A percentile compares a stretch with the other conserved stretches of the same genome.
phyloP scores from a whole-genome alignment of 2,329 filamentous ascomycete genomes.

The Exophiala calicioides region DNA sequence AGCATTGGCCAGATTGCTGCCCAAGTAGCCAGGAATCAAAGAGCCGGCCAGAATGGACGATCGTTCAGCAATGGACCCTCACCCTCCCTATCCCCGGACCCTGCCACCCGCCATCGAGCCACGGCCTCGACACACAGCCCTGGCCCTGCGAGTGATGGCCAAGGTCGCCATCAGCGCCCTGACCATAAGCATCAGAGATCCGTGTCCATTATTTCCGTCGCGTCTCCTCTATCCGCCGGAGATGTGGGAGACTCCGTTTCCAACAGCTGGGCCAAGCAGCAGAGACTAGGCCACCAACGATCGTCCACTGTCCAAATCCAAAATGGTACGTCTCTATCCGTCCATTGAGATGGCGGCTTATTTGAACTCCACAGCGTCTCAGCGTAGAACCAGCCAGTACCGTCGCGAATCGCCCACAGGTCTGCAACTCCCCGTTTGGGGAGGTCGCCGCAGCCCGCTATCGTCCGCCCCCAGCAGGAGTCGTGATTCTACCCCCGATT shows the following conservation, averaged over 20 bases:
- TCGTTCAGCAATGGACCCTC: constrained; percentile 13
- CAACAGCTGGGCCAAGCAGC: constrained; percentile 19
- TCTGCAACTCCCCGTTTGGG: constrained; percentile 13
- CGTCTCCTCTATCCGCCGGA: constrained; percentile 34
- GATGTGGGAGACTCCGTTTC: constrained; percentile 8
- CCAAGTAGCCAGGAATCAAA: constrained; percentile 9
- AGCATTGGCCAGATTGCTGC: constrained; percentile 29
- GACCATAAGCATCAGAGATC: constrained; percentile 71
- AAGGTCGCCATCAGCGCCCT: constrained; percentile 31
- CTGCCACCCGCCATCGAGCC: constrained; percentile 37
- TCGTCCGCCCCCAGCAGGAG: constrained; percentile 40
- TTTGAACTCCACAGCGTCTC: constrained; percentile 5
- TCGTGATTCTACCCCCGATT: constrained; percentile 47
- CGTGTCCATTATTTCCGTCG: constrained; percentile 79
- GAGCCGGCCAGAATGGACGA: constrained; percentile 18
- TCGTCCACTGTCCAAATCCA: constrained; percentile 26
- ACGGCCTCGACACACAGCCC: constrained; percentile 45
- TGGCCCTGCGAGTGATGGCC: constrained; percentile 31
- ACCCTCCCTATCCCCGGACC: no score
- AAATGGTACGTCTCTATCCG: constrained; percentile 19
- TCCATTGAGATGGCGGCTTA: not conserved
- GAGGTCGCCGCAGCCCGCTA: constrained; percentile 24
- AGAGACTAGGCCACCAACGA: constrained; percentile 25
- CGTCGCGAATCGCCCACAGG: constrained; percentile 12
- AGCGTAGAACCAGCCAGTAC: constrained; percentile 9